phyloP scores from a whole-genome alignment of 2,329 filamentous ascomycete genomes.

The Aspergillus aculeatinus region DNA sequence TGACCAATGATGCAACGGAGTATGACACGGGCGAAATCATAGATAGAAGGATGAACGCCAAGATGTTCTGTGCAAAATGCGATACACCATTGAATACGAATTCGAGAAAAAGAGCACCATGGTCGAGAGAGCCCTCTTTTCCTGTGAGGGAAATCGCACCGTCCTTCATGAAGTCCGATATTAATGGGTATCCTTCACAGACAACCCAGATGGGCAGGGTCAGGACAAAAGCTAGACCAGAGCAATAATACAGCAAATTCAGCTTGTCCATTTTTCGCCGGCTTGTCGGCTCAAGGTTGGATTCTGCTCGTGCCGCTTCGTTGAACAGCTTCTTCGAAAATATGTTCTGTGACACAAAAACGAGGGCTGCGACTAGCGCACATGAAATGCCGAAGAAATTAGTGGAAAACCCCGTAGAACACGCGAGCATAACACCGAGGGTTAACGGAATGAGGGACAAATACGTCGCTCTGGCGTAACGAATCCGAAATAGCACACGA shows the following conservation, averaged over 20 bases:
- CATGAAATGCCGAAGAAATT: constrained; percentile 89
- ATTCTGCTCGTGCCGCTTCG: constrained; percentile 81
- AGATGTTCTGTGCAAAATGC: constrained; percentile 93
- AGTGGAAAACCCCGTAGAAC: constrained; percentile 84
- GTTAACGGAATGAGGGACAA: constrained; percentile 88
- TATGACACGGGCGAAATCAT: constrained; percentile 96
- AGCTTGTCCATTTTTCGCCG: constrained; percentile 89
- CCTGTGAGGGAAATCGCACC: constrained; percentile 75
- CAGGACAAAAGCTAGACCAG: constrained; percentile 82
- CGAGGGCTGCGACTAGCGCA: constrained; percentile 82
- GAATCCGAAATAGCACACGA: constrained; percentile 81
- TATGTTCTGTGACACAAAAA: constrained; percentile 98
- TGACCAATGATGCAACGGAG: constrained; percentile 92
- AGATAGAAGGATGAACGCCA: constrained; percentile 88
- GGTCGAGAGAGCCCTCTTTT: constrained; percentile 69
- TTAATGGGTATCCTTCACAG: constrained; percentile 76
- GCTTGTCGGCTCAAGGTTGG: constrained; percentile 61
- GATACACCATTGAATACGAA: constrained; percentile 97
- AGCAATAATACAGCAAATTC: constrained; percentile 96
- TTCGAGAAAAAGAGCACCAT: constrained; percentile 67
- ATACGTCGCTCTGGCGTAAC: constrained; percentile 84
- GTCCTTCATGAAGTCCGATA: constrained; percentile 76
- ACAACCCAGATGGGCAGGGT: constrained; percentile 92
- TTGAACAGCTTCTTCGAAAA: constrained; percentile 98
- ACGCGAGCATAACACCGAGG: constrained; percentile 91